Evolutionary conservation across 2,329 filamentous ascomycete genomes (phyloP), one percentile per base, ranked within the genome.

Genomic region (Cercospora beticola): DNA sequence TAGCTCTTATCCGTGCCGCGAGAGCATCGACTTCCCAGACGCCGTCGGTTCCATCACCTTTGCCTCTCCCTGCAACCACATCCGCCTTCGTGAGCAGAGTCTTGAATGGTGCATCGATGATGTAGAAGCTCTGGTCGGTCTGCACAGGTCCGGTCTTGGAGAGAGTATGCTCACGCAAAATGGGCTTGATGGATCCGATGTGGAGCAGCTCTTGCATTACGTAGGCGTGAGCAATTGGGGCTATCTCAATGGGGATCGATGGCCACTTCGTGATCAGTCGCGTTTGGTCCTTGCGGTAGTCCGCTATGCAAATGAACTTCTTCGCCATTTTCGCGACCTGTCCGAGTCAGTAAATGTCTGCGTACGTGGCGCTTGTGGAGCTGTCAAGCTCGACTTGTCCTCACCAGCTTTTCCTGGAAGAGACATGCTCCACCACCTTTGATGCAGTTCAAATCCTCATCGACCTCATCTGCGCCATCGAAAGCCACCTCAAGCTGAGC

Each of bases 401-500:
- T 21, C 18, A 57, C 62, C 72, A 99, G 85, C 84, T 99, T 99
- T 83, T 99, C 95, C 81, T 98, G 95, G 83, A 97, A 97, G 66
- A 98, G 83, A 81, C 95, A 99, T n/a, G 93, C 95, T 68, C 95
- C 95, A 61, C 95, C 95, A 65, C 95, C 95, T 84, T 98, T 98
- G 83, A 99, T 98, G 78, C 94, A 93, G 81, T 98, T 99, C 69
- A 99, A 83, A 63, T 96, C 92, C 58, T 92, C 89, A 78, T 99
- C 95, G 33, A 99, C 93, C 83, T 99, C 95, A 79, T 99, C 95
- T 4, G 95, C 95, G 64, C 95, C 95, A 78, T 99, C 95, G 78
- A 99, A 99, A 61, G 92, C 92, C 18, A 98, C 91, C 76, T 98
- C 94, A 30, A 99, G 86, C 78, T 89, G 78, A 16, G 83, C 82